phyloP scores from a whole-genome alignment of 495 filamentous ascomycete species.

The Trichocladium uniseriatum region DNA sequence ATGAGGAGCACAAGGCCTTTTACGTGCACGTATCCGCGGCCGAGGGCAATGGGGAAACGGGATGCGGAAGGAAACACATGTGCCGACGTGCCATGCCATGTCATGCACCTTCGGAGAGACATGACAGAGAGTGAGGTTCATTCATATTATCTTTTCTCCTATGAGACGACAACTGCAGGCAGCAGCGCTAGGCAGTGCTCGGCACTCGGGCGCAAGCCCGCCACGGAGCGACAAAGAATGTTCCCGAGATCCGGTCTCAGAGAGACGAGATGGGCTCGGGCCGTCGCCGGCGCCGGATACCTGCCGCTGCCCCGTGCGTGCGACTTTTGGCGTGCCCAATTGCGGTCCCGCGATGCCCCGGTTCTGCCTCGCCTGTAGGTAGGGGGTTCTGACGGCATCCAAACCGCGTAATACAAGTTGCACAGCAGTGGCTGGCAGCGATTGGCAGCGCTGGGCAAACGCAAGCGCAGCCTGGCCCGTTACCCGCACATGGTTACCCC shows the following conservation, averaged over 20 bases:
- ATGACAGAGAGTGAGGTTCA: not conserved
- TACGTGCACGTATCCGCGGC: constrained; percentile 6
- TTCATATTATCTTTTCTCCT: not conserved
- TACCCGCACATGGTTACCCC: not conserved
- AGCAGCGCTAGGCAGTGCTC: not conserved
- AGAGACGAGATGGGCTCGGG: constrained; percentile 7
- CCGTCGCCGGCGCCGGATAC: constrained; percentile 11
- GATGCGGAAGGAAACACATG: not conserved
- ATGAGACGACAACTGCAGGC: not conserved
- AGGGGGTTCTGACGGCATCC: not conserved
- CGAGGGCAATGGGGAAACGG: not conserved
- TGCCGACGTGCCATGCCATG: not conserved
- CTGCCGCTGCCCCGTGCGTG: constrained; percentile 5
- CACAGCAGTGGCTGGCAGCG: not conserved
- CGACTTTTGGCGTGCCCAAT: not conserved
- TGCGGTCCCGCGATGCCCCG: not conserved
- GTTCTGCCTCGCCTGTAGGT: not conserved
- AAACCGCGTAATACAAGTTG: not conserved
- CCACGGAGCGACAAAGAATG: not conserved
- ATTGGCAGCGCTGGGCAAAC: not conserved
- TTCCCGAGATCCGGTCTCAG: constrained; percentile 5
- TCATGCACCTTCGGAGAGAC: not conserved
- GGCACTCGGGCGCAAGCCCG: not conserved
- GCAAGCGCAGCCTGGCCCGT: not conserved
- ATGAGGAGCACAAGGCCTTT: not conserved